phyloP scores from a whole-genome alignment of 2,329 filamentous ascomycete species.

The Teratosphaeria nubilosa region DNA sequence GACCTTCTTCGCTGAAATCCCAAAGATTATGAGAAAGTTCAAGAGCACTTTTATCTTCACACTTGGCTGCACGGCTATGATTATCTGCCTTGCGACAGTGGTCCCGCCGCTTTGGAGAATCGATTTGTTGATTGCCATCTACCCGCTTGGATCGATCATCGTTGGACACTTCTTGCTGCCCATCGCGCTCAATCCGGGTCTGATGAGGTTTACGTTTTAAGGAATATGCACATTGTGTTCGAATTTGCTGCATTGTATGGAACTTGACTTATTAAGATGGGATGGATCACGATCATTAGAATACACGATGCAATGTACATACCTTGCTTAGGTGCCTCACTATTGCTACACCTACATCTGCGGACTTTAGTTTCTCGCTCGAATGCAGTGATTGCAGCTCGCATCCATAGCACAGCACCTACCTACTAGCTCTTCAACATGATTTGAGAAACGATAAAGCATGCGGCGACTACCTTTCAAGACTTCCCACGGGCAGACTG shows the following conservation, averaged over 20 bases:
- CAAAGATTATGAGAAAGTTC: constrained; percentile 46
- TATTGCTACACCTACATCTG: no score
- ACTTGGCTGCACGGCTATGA: constrained; percentile 34
- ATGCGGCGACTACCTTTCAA: not conserved
- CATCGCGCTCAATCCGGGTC: constrained; percentile 50
- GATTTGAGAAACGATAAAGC: not conserved
- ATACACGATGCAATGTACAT: not conserved
- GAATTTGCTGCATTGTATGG: not conserved
- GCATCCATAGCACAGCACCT: not conserved
- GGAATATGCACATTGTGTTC: not conserved
- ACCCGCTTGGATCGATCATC: constrained; percentile 44
- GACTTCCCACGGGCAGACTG: no score
- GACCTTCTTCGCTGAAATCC: constrained; percentile 48
- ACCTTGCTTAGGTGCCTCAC: no score
- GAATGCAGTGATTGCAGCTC: not conserved
- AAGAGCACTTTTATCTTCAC: constrained; percentile 46
- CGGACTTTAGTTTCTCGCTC: not conserved
- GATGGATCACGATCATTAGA: not conserved
- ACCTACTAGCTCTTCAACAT: not conserved
- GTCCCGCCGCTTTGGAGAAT: constrained; percentile 48
- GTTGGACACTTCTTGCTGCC: constrained; percentile 49
- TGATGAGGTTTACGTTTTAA: constrained; percentile 56
- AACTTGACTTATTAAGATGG: not conserved
- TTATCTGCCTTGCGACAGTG: constrained; percentile 40
- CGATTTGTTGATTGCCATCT: constrained; percentile 48